Base-by-base conservation (phyloP, 2,329 filamentous ascomycete genomes). In the Huntiella savannae region DNA sequence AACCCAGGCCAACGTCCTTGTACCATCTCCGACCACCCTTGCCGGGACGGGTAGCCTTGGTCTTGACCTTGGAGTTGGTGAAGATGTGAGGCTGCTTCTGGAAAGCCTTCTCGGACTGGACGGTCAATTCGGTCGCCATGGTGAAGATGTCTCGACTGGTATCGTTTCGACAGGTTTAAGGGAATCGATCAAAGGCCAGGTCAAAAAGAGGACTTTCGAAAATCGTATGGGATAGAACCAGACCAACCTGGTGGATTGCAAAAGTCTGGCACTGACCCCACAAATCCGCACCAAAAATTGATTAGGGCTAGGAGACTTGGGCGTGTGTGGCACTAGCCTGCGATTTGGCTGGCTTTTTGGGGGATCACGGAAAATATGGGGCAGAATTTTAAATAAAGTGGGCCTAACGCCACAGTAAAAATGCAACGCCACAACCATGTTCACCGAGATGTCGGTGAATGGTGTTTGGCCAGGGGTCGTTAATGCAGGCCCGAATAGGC, bases 41-140 rank as follows among this genome's bases (percentile, higher is more conserved):
- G 68, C 86, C 86, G 60, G 81, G 81, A 67, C 79, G 80, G 68
- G 73, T 72, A 66, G 82, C 84, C 70, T 82, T 80, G 65, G 78
- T 70, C 76, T 86, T 85, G 68, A 74, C 72, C 82, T 98, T 98
- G 66, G 81, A 75, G 81, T 96, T 95, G 63, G 83, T 79, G 84
- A 96, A 98, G 77, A 98, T 94, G 73, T 98, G 91, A 69, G 91
- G 91, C 79, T 98, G 88, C 82, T 98, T 98, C 73, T 96, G 91
- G 84, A 83, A 98, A 77, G 91, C 91, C 75, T 91, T 88, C 82
- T 98, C 91, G 68, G 85, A 92, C 81, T 98, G 91, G 71, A 98
- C 91, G 69, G 86, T 93, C 74, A 95, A 77, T 77, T 94, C 86
- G 77, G 86, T 94, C 67, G 86, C 86, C 86, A 93, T 94, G 69